phyloP scores from a whole-genome alignment of 495 filamentous ascomycete genomes.

The Sphaerosporella brunnea region DNA sequence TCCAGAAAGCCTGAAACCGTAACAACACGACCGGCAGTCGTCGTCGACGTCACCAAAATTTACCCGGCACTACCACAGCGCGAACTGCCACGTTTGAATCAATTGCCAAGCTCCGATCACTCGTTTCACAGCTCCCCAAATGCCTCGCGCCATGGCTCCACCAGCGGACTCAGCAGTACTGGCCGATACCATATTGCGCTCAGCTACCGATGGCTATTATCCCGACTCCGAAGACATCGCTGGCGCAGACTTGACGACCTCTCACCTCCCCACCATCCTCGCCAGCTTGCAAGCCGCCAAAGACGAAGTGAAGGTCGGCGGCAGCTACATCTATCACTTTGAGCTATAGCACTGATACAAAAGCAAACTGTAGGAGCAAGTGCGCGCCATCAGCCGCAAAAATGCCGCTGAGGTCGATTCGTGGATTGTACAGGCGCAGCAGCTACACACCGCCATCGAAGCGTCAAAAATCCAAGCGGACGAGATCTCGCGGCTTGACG shows the following conservation, averaged over 20 bases:
- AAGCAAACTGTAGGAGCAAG: conserved; percentile 33
- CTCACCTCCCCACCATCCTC: conserved; percentile 37
- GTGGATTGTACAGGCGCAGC: conserved; percentile 53
- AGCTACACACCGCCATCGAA: conserved; percentile 46
- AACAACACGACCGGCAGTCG: too few species aligned
- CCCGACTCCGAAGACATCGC: conserved; percentile 43
- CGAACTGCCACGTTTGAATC: neutral
- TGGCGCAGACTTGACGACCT: conserved; percentile 36
- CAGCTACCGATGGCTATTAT: conserved; percentile 40
- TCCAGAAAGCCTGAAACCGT: too few species aligned
- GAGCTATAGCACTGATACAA: neutral
- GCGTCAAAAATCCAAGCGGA: conserved; percentile 40
- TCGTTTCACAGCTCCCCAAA: neutral
- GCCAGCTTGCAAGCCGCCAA: conserved; percentile 38
- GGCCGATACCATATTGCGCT: conserved; percentile 34
- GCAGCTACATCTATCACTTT: conserved; percentile 8
- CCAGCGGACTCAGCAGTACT: neutral
- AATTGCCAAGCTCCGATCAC: too few species aligned
- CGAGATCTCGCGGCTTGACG: conserved; percentile 43
- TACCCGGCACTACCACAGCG: too few species aligned
- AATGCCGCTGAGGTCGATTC: conserved; percentile 47
- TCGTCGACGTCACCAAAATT: too few species aligned
- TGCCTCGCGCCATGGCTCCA: neutral
- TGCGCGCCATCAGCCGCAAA: conserved; percentile 39
- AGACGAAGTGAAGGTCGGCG: conserved; percentile 38